Evolutionary conservation across 2,329 filamentous ascomycete species (phyloP), one percentile per base, ranked within the genome.

Genomic region (Diaporthe nobilis): DNA sequence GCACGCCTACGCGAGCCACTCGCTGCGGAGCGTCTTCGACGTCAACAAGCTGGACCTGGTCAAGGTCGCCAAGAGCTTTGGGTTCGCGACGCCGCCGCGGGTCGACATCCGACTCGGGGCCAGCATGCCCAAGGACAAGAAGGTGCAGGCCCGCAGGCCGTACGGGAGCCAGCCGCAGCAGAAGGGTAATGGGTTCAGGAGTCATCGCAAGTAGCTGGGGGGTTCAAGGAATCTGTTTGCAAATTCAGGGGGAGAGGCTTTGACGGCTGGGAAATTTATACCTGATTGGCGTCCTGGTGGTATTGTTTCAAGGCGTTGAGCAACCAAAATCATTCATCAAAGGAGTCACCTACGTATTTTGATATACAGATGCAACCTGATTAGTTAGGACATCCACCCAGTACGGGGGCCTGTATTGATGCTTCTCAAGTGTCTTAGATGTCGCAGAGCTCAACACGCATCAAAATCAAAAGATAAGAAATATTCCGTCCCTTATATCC

Each of bases 1-100:
- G 34, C 95, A 98, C 84, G 96, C 97, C 0, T 99, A 99, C 82
- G 95, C 96, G 31, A 95, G 93, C 75, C 97, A 96, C 85, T 93
- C 91, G 79, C 87, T 97, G 76, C 91, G 95, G 39, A 93, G 92
- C n/a, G 93, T 97, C 51, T 98, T 96, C 82, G 94, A 96, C 83
- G 92, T 97, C 72, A 89, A 95, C 83, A 94, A 95, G 82, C 87
- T 97, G 17, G 95, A 97, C 82, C 87, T 97, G 25, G 91, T 93
- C 80, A 96, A 96, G 86, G 92, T 97, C 4, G 94, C 94, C 71
- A 96, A 95, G 88, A 91, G 92, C 78, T 97, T 97, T 82, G 95
- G 95, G 0, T 97, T 98, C 84, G 85, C 88, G 6, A 91, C 92
- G 0, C 94, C 95, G 25, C 95, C 95, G 4, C 88, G 94, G 73